Conservation (phyloP, 768 basidiomycete genomes). For the Russula brevipes region DNA sequence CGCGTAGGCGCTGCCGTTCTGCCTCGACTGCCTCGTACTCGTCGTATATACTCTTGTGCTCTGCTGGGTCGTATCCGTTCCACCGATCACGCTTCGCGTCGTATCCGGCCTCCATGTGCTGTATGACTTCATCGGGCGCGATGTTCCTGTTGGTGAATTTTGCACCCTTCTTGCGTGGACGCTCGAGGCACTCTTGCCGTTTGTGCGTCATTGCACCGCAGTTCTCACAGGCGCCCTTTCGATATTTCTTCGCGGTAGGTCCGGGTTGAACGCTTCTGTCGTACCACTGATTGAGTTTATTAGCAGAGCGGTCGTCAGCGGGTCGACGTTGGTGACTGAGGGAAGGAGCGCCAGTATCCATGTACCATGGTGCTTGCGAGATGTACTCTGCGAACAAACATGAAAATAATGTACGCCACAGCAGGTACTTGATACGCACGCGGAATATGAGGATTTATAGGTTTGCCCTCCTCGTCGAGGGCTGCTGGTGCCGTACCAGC, state of each 20-base stretch:
- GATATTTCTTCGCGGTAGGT: slow-evolving; percentile 92
- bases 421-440: slow-evolving; percentile 47
- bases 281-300: slow-evolving; percentile 87
- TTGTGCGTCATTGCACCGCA: slow-evolving; percentile 97
- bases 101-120: slow-evolving; percentile 71
- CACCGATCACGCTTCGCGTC: slow-evolving; percentile 96
- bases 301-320: slow-evolving; percentile 45
- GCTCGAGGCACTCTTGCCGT: slow-evolving; percentile 86
- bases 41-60: slow-evolving; percentile 82
- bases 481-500: slow-evolving; percentile 97
- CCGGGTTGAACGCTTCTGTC: slow-evolving; percentile 80
- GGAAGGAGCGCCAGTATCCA: slow-evolving; percentile 90
- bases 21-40: slow-evolving; percentile 93
- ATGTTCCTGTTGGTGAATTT: slow-evolving; percentile 89
- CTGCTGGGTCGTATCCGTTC: slow-evolving; percentile 94
- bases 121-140: slow-evolving; percentile 84
- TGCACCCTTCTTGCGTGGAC: slow-evolving; percentile 94
- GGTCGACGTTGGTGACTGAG: slow-evolving; percentile 90
- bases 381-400: slow-evolving; percentile 72
- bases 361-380: slow-evolving; percentile 98
- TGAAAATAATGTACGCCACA: background rate
- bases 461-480: slow-evolving; percentile 88
- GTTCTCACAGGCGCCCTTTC: slow-evolving; percentile 98
- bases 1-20: slow-evolving; percentile 82
- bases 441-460: slow-evolving; percentile 99